Base-by-base conservation (phyloP, 306 rosid species). In the Malus sieversii region DNA sequence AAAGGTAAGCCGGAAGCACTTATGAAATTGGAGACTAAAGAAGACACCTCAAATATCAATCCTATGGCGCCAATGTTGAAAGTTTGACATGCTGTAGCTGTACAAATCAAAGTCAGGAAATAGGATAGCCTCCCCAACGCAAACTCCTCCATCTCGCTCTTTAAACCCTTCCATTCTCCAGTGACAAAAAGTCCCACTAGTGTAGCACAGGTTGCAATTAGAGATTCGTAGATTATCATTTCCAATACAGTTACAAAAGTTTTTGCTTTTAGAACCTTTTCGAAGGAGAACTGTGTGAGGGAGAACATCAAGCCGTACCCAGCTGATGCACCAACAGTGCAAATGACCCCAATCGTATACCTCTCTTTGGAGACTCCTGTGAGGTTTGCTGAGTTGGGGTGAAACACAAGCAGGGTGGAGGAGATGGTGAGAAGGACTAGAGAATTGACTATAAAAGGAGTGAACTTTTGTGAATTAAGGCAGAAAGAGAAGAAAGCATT, bases 401-500 rank as follows among this genome's bases (percentile, higher is more conserved):
- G 82, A n/a, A 88, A 71, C 25, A 71, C 90, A 14, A 88, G 88
- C 73, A 88, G 83, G 40, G 62, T 44, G 13, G 91, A 84, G 60
- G 91, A 84, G 59, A 84, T 51, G 22, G 91, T 87, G 42, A 89
- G 80, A 51, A 89, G 78, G 16, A 89, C 85, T 60, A 85, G 75
- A 55, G 90, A 87, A 61, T 87, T 87, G 29, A 81, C 64, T 42
- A 81, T 79, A 62, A 57, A 79, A 40, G 90, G 84, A 60, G 92
- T 87, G 81, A 86, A 81, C 80, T 86, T 82, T 10, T 84, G 86
- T 3, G 85, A 70, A 18, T 87, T 86, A 8, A 87, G 84, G 79
- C 86, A 87, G 85, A 78, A 84, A 46, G 90, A 85, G 77, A 89
- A 89, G 40, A 85, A 19, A 7, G 91, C 91, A 74, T 78, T 85